phyloP scores from a whole-genome alignment of 371 early-diverging fungal genomes.

The Mortierella sp. region DNA sequence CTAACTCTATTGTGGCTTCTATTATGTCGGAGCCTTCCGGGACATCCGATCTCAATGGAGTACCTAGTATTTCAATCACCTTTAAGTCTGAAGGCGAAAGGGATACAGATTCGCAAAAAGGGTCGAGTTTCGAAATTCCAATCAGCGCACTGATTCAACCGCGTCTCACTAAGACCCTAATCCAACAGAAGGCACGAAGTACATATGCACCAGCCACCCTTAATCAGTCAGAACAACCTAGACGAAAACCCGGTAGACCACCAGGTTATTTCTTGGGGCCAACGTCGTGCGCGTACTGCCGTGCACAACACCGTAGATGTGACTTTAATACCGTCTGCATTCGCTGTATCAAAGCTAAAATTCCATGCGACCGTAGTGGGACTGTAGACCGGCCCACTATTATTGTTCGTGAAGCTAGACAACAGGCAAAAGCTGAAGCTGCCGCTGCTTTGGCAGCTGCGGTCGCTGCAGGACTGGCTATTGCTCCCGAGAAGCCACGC shows the following conservation, averaged over 20 bases:
- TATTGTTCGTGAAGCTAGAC: slow-evolving; percentile 49
- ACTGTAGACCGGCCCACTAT: slow-evolving; percentile 52
- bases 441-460: slow-evolving; percentile 38
- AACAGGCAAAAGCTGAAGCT: slow-evolving; percentile 43
- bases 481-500: slow-evolving; percentile 16
- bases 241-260: slow-evolving; percentile 46
- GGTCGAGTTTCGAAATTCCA: slow-evolving; percentile 20
- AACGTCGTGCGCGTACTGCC: slow-evolving; percentile 50
- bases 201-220: slow-evolving; percentile 27
- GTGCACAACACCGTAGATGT: slow-evolving; percentile 50
- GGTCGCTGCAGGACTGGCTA: slow-evolving; percentile 39
- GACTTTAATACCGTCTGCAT: slow-evolving; percentile 49
- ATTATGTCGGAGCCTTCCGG: slow-evolving; percentile 5
- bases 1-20: slow-evolving; percentile 10
- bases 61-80: slow-evolving; percentile 3
- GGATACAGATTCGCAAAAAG: background rate
- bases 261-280: slow-evolving; percentile 54
- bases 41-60: background rate
- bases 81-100: slow-evolving; percentile 8
- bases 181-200: slow-evolving; percentile 32
- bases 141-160: slow-evolving; percentile 19
- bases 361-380: slow-evolving; percentile 49
- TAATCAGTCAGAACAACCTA: slow-evolving; percentile 18
- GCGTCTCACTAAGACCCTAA: slow-evolving; percentile 25
- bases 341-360: slow-evolving; percentile 50